These are phyloP conservation scores for Rhizopus delemar DNA, from an alignment of 371 early-diverging fungal species.

Conservation along the genomic window DNA sequence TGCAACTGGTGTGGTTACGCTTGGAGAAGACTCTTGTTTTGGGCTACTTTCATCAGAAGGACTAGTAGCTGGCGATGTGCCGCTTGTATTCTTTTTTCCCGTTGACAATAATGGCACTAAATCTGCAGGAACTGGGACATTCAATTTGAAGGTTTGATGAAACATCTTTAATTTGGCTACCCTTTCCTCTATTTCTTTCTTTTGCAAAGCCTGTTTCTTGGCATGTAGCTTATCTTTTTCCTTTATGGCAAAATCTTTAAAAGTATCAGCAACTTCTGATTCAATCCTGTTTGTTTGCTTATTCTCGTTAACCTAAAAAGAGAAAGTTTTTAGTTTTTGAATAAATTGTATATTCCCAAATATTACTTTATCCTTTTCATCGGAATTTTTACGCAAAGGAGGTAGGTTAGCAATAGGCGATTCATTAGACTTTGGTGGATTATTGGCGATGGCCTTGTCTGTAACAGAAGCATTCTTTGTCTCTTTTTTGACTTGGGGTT, in stretches of 20 bases:
- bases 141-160: conserved; percentile 72
- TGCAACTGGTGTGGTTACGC: conserved; percentile 1
- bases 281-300: conserved; percentile 33
- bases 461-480: conserved; percentile 5
- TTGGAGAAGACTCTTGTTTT: neutral
- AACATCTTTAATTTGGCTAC: conserved; percentile 81
- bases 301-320: neutral
- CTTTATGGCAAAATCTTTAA: conserved; percentile 68
- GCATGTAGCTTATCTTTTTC: conserved; percentile 81
- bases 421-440: conserved; percentile 30
- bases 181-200: conserved; percentile 76
- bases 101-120: conserved; percentile 70
- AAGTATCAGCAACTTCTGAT: conserved; percentile 63
- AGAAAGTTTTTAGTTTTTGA: neutral
- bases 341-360: conserved; percentile 1
- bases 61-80: neutral
- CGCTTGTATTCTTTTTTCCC: conserved; percentile 34
- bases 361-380: conserved; percentile 21
- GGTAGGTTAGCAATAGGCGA: conserved; percentile 41
- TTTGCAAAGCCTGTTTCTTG: conserved; percentile 69
- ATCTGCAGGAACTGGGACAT: conserved; percentile 77
- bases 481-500: neutral
- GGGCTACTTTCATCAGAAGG: conserved; percentile 8
- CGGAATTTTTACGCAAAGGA: conserved; percentile 25
- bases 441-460: neutral